These are phyloP conservation scores for Drechmeria coniospora DNA, from an alignment of 2,329 filamentous ascomycete genomes.

Conservation along the genomic window DNA sequence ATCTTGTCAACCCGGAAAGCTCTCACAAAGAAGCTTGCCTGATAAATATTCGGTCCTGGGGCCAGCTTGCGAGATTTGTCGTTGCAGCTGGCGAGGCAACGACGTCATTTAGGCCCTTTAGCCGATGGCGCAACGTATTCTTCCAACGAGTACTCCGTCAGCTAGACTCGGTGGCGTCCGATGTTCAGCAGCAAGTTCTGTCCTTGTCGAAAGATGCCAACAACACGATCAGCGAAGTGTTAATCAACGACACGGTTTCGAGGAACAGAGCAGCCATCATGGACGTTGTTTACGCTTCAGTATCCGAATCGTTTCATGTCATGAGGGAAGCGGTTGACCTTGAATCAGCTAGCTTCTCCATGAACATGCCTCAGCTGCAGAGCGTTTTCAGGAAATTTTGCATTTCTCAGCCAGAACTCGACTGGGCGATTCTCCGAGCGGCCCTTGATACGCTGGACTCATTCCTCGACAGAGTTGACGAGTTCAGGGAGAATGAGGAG, in stretches of 20 bases:
- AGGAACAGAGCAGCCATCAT: conserved; percentile 36
- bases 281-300: conserved; percentile 35
- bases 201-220: conserved; percentile 31
- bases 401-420: conserved; percentile 23
- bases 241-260: conserved; percentile 33
- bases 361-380: conserved; percentile 35
- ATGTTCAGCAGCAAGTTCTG: conserved; percentile 40
- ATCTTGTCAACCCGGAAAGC: conserved; percentile 40
- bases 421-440: conserved; percentile 30
- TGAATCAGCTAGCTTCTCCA: conserved; percentile 29
- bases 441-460: conserved; percentile 30
- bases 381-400: conserved; percentile 35
- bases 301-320: conserved; percentile 34
- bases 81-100: conserved; percentile 30
- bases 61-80: conserved; percentile 43
- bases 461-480: conserved; percentile 29
- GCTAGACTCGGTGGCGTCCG: conserved; percentile 37
- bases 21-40: conserved; percentile 53
- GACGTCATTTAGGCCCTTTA: conserved; percentile 30
- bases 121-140: conserved; percentile 37
- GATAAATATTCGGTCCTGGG: conserved; percentile 49
- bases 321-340: conserved; percentile 30
- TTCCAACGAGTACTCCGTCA: conserved; percentile 43
- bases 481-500: conserved; percentile 21
- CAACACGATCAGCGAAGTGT: conserved; percentile 24